phyloP scores from a whole-genome alignment of 768 basidiomycete genomes.

The Chalciporus piperatus region DNA sequence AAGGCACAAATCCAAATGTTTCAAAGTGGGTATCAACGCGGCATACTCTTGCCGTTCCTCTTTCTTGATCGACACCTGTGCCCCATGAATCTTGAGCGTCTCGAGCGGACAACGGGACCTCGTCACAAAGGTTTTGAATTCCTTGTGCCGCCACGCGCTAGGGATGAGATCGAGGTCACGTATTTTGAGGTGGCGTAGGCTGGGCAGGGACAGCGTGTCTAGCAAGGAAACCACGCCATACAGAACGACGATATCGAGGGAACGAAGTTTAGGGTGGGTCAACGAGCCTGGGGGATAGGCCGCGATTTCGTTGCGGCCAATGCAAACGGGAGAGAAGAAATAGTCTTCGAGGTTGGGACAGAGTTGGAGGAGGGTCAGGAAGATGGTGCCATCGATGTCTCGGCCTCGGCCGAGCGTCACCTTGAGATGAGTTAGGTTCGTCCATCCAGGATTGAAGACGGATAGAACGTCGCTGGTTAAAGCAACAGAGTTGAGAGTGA shows the following conservation, averaged over 20 bases:
- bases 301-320: not conserved
- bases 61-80: constrained; percentile 12
- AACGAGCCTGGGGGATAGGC: not conserved
- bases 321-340: constrained; percentile 5
- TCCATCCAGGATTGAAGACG: constrained; percentile 12
- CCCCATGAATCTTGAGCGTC: constrained; percentile 12
- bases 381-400: not conserved
- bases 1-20: constrained; percentile 12
- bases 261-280: constrained; percentile 12
- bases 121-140: constrained; percentile 17
- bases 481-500: constrained; percentile 7
- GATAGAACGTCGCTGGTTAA: constrained; percentile 2
- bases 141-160: constrained; percentile 9
- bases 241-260: constrained; percentile 9
- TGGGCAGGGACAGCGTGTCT: constrained; percentile 14
- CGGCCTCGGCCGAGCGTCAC: constrained; percentile 1
- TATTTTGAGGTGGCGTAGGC: constrained; percentile 8
- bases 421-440: constrained; percentile 14
- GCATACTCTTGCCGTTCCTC: constrained; percentile 11
- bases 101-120: constrained; percentile 22
- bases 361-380: constrained; percentile 15
- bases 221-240: constrained; percentile 7
- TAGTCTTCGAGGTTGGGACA: constrained; percentile 20
- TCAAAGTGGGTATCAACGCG: constrained; percentile 18
- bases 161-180: constrained; percentile 17